Percentiles rank a stretch among this genome's conserved stretches.
Evolutionary conservation across 345 rosid species (phyloP).

Genomic region (Adansonia digitata): DNA sequence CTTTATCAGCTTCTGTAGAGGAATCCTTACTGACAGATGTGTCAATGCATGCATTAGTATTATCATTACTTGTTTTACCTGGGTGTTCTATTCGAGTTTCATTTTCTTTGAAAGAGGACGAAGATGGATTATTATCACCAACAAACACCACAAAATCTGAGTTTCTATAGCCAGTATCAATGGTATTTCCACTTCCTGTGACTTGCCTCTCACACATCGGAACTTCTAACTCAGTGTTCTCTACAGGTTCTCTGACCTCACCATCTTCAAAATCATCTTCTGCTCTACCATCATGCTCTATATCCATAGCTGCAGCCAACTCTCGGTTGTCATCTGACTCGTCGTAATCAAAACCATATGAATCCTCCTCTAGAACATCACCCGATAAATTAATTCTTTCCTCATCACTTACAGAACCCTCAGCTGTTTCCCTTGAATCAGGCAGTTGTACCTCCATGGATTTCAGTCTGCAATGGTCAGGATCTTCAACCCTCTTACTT

Average conservation of each 20-base stretch:
- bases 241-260: conserved; percentile 48
- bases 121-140: conserved; percentile 18
- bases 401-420: conserved; percentile 41
- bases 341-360: conserved; percentile 40
- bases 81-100: conserved; percentile 23
- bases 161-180: conserved; percentile 27
- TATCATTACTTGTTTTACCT: conserved; percentile 25
- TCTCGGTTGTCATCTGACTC: conserved; percentile 46
- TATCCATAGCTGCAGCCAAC: conserved; percentile 29
- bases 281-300: conserved; percentile 30
- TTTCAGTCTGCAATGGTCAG: conserved; percentile 20
- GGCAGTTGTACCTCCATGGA: conserved; percentile 17
- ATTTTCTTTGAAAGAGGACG: conserved; percentile 25
- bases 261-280: conserved; percentile 58
- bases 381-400: conserved; percentile 54
- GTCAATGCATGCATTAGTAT: conserved; percentile 18
- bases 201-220: conserved; percentile 18
- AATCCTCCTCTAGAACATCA: conserved; percentile 41
- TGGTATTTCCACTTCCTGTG: conserved; percentile 7
- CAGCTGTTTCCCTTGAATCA: conserved; percentile 35
- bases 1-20: conserved; percentile 18
- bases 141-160: conserved; percentile 19
- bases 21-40: conserved; percentile 18
- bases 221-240: conserved; percentile 20
- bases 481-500: conserved; percentile 23